A percentile compares a stretch with the other conserved stretches of the same genome.
These are phyloP conservation scores for Fraxinus ornus DNA, from an alignment of 305 asterid species.

Conservation along the genomic window DNA sequence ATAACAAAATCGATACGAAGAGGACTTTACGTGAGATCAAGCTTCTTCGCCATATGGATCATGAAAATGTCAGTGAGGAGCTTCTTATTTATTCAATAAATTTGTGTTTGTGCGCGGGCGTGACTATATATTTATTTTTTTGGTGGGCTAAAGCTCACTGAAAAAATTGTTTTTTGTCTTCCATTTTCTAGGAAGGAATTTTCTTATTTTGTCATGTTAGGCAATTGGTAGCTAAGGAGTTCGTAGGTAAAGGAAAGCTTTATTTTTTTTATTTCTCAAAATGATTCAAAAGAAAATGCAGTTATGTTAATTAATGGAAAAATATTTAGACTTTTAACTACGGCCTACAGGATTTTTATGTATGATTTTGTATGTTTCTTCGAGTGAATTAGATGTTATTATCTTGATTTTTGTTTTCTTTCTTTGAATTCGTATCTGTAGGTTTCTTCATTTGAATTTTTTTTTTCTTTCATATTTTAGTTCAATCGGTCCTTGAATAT, in stretches of 20 bases:
- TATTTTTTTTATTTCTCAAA: neutral
- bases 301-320: neutral
- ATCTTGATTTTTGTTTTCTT: neutral
- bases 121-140: neutral
- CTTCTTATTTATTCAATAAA: neutral
- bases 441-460: neutral
- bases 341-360: neutral
- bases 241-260: neutral
- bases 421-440: neutral
- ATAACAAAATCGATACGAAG: slow-evolving; percentile 46
- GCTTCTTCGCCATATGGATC: slow-evolving; percentile 59
- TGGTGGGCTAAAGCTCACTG: neutral
- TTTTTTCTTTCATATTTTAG: neutral
- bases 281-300: neutral
- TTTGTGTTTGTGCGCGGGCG: neutral
- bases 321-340: neutral
- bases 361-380: neutral
- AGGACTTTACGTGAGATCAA: slow-evolving; percentile 59
- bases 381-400: neutral
- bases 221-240: neutral
- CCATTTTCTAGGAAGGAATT: neutral
- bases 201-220: neutral
- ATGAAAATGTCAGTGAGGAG: slow-evolving; percentile 44
- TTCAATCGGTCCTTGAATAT: neutral
- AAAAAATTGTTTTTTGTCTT: neutral